Evolutionary conservation across 306 rosid genomes (phyloP).

Genomic region (Lablab purpureus): DNA sequence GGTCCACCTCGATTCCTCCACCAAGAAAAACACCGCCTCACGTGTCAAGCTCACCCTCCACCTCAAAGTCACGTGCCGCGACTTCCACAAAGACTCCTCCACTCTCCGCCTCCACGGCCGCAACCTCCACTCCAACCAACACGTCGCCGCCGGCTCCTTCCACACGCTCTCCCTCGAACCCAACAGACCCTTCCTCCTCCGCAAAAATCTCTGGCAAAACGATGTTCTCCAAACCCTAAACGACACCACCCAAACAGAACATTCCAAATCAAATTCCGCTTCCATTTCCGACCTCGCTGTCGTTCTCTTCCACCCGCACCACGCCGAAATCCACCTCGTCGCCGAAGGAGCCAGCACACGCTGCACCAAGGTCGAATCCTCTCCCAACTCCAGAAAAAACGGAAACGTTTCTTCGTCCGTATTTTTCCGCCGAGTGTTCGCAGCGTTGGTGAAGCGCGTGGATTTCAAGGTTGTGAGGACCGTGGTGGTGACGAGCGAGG

Average conservation of each 20-base stretch:
- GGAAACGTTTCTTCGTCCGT: not conserved
- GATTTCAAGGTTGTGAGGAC: constrained; percentile 39
- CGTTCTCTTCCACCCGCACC: constrained; percentile 27
- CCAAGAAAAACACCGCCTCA: constrained; percentile 37
- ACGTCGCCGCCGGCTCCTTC: constrained; percentile 42
- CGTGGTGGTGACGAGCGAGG: constrained; percentile 42
- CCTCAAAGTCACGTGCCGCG: constrained; percentile 48
- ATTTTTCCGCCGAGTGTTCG: constrained; percentile 35
- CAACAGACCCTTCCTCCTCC: constrained; percentile 42
- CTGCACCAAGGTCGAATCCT: constrained; percentile 35
- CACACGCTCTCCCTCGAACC: constrained; percentile 48
- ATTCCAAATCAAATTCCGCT: not conserved
- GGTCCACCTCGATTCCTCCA: constrained; percentile 40
- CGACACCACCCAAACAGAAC: not conserved
- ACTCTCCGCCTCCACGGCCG: constrained; percentile 51
- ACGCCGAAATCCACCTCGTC: constrained; percentile 43
- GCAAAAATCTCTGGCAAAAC: constrained; percentile 38
- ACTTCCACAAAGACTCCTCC: constrained; percentile 49
- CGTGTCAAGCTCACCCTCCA: constrained; percentile 47
- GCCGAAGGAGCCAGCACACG: constrained; percentile 27
- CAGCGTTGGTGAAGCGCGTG: constrained; percentile 38
- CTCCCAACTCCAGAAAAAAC: not conserved
- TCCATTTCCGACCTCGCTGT: constrained; percentile 21
- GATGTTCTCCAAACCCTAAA: not conserved
- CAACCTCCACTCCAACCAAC: constrained; percentile 34